These are phyloP conservation scores for Alternaria consortialis DNA, from an alignment of 2,329 filamentous ascomycete genomes.

Conservation along the genomic window DNA sequence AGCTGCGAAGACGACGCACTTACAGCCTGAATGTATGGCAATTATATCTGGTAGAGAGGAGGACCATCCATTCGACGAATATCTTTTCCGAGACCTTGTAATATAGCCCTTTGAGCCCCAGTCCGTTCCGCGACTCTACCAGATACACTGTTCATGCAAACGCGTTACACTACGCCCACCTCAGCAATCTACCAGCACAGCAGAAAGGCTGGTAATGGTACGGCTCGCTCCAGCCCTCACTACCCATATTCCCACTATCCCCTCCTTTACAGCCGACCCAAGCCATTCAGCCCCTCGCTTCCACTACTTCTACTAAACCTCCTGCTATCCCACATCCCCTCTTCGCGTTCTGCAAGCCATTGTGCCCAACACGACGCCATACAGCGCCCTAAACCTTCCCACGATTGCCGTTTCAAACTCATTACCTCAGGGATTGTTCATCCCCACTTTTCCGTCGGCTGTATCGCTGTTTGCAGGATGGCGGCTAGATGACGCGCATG, in stretches of 20 bases:
- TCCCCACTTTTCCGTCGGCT: not conserved
- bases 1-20: not conserved
- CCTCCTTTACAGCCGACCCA: not conserved
- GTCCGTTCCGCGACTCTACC: not conserved
- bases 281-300: not conserved
- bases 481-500: constrained; percentile 26
- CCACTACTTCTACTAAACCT: not conserved
- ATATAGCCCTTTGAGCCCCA: not conserved
- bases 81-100: not conserved
- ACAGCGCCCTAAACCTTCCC: constrained; percentile 1
- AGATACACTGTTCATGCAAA: not conserved
- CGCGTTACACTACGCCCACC: not conserved
- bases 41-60: not conserved
- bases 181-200: not conserved
- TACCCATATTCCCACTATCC: not conserved
- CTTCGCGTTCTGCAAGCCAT: not conserved
- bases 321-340: not conserved
- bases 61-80: not conserved
- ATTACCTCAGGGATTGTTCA: not conserved
- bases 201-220: not conserved
- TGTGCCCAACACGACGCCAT: not conserved
- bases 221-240: not conserved
- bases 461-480: constrained; percentile 5
- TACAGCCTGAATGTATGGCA: not conserved
- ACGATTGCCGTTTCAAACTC: constrained; percentile 5